These are phyloP conservation scores for Lasiodiplodia sp. DNA, from an alignment of 2,329 filamentous ascomycete genomes.

Conservation along the genomic window DNA sequence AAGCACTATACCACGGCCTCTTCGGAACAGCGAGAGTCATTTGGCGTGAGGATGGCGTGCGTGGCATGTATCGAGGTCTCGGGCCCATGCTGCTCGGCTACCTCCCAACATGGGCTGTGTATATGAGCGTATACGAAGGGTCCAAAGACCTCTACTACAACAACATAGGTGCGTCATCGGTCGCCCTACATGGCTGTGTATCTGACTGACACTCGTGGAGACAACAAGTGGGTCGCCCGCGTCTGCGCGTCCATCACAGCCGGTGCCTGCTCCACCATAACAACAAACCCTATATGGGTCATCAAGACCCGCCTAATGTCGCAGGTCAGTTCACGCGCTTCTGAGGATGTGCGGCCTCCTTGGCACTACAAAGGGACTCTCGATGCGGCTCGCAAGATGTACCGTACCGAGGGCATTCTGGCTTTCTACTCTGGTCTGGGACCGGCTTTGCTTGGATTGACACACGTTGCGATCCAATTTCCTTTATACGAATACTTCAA, in stretches of 20 bases:
- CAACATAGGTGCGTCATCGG: conserved; percentile 58
- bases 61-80: conserved; percentile 90
- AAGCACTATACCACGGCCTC: conserved; percentile 79
- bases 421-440: conserved; percentile 97
- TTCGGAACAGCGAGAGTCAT: conserved; percentile 86
- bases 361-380: conserved; percentile 92
- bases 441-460: conserved; percentile 87
- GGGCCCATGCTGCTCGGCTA: conserved; percentile 96
- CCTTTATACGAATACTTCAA: conserved; percentile 95
- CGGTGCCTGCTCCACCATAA: conserved; percentile 89
- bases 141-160: conserved; percentile 77
- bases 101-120: conserved; percentile 96
- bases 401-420: conserved; percentile 81
- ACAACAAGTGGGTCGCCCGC: conserved; percentile 78
- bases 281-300: conserved; percentile 98
- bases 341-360: conserved; percentile 66
- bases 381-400: conserved; percentile 97
- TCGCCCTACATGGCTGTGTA: conserved; percentile 50
- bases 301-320: conserved; percentile 99
- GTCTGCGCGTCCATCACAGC: conserved; percentile 91
- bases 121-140: conserved; percentile 94
- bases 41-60: conserved; percentile 84
- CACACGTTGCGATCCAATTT: conserved; percentile 97
- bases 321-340: conserved; percentile 71
- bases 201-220: conserved; percentile 51